Evolutionary conservation across 371 early-diverging fungal species (phyloP), one percentile per base, ranked within the genome.

Genomic region (Funneliformis caledonium): DNA sequence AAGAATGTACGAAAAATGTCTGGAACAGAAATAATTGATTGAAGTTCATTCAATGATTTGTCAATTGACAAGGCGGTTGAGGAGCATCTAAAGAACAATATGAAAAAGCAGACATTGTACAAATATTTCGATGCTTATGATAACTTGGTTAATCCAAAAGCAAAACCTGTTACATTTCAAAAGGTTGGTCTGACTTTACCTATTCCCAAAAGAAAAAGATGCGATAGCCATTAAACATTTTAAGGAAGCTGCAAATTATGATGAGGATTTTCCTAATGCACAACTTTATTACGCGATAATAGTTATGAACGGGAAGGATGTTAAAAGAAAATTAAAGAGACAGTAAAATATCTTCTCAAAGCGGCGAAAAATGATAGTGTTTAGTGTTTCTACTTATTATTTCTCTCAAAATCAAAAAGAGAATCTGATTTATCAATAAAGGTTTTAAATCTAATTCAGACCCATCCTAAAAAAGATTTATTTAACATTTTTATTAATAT

Each of bases 291-390:
- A 68, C 33, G 68, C 59, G 6, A n/a, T 42, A 48, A 68, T 68
- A 33, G 50, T 78, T 12, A 68, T 69, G 64, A 12, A n/a, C 2
- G 78, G 78, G 19, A 50, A 48, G 19, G 78, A 68, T 4, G 43
- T 68, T 37, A 14, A 68, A 16, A 78, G 52, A 69, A 56, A n/a
- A 37, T n/a, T 4, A 9, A 16, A 4, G 11, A 52, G 14, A 52
- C 69, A 0, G 45, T 47, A 10, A 42, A 68, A 4, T 78, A 78
- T 78, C 68, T 78, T 37, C 42, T 33, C 8, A 50, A n/a, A 56
- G 48, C 69, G 10, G 78, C 78, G 37, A 26, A 68, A 42, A 69
- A 78, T 68, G 69, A 56, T 8, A 47, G 67, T 78, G 69, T 78
- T 68, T 68, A 78, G 68, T 78, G 48, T 67, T 19, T 67, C 37